Evolutionary conservation across 306 rosid species (phyloP), one percentile per base, ranked within the genome.

Genomic region (Lithocarpus polystachyus): DNA sequence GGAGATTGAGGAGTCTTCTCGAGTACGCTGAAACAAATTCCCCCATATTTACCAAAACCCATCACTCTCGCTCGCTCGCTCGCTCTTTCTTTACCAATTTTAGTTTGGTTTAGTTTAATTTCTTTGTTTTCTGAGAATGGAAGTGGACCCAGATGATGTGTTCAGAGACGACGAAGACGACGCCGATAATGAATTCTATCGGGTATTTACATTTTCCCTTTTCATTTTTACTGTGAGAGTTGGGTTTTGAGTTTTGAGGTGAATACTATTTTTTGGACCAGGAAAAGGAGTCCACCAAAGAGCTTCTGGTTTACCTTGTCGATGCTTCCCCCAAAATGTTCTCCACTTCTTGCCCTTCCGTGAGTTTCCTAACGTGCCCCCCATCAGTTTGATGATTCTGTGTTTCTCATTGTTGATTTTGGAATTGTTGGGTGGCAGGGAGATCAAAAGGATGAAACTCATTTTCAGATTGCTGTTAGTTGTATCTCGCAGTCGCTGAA

Each of bases 251-350:
- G 53, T 48, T 15, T 28, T 24, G 29, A 7, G 31, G 12, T 23
- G 1, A 19, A 48, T 14, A 6, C 1, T 19, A 51, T 52, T 5
- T 5, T 4, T 3, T 0, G 45, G 35, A n/a, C 71, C 87, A 88
- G 98, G 90, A 81, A 68, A 85, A 72, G 22, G 98, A 92, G 28
- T 68, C 90, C 2, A 87, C 43, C 82, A 95, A 95, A 87, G 97
- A 91, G 54, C 76, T 82, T 7, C 90, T 84, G 35, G 97, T 92
- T 74, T 92, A 82, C 77, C 73, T 95, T 78, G 92, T 95, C 64
- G 99, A 95, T 82, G 98, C 99, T 74, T 92, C 99, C 14, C 97
- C 98, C 29, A 92, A 86, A 81, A 95, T 95, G 99, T 86, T 91
- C 92, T 78, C 3, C 72, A 56, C 89, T 2, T 60, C 86, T 57